Percentiles rank a stretch among this genome's conserved stretches.
phyloP scores from a whole-genome alignment of 306 rosid species.

The Citrullus colocynthis region DNA sequence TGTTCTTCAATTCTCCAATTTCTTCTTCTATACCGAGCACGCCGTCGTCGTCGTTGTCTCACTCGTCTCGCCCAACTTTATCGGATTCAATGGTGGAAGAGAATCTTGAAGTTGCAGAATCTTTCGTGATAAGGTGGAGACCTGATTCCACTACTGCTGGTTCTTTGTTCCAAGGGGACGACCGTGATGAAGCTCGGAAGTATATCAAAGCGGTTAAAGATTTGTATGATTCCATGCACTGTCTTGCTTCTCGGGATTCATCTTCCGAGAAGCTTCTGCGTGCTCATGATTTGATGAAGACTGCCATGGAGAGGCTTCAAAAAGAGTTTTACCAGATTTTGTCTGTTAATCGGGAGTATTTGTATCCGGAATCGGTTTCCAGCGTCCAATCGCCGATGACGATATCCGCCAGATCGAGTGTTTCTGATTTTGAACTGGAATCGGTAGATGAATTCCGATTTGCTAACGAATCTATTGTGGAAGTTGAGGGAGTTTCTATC shows the following conservation, averaged over 20 bases:
- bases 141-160: background rate
- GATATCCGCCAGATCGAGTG: slow-evolving; percentile 14
- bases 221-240: slow-evolving; percentile 37
- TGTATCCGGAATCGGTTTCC: slow-evolving; percentile 28
- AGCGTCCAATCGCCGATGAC: slow-evolving; percentile 12
- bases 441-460: slow-evolving; percentile 20
- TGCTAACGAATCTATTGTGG: slow-evolving; percentile 6
- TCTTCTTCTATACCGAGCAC: background rate
- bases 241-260: slow-evolving; percentile 23
- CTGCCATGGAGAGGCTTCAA: slow-evolving; percentile 36
- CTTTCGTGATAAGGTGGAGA: slow-evolving; percentile 27
- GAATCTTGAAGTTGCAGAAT: slow-evolving; percentile 30
- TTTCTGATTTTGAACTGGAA: slow-evolving; percentile 30
- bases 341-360: slow-evolving; percentile 20
- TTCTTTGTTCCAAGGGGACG: slow-evolving; percentile 22
- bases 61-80: slow-evolving; percentile 13
- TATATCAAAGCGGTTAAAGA: slow-evolving; percentile 29
- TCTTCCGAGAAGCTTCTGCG: slow-evolving; percentile 22
- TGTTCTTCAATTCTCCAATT: slow-evolving; percentile 16
- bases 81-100: slow-evolving; percentile 33
- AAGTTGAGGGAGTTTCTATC: slow-evolving; percentile 24
- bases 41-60: background rate
- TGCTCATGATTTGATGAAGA: slow-evolving; percentile 32
- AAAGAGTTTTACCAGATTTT: slow-evolving; percentile 32
- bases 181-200: slow-evolving; percentile 29